phyloP scores from a whole-genome alignment of 2,329 filamentous ascomycete species.

The Macroventuria anomochaeta region DNA sequence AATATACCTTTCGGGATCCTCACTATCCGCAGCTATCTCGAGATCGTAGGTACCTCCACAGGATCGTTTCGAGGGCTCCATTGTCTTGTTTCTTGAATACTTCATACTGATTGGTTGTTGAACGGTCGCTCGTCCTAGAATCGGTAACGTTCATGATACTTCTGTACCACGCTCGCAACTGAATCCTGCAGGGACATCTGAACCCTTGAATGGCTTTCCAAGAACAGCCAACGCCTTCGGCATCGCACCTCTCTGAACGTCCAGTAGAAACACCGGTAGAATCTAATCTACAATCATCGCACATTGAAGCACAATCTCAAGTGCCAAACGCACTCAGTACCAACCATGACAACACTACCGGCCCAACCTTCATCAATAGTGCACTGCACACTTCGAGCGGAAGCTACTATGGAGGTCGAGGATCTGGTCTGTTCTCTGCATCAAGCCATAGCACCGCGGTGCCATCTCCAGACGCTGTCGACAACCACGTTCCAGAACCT shows the following conservation, averaged over 20 bases:
- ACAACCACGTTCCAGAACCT: background rate
- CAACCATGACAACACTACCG: background rate
- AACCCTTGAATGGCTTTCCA: conserved; percentile 33
- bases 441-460: conserved; percentile 24
- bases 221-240: conserved; percentile 39
- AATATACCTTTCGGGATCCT: background rate
- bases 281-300: conserved; percentile 31
- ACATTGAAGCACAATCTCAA: conserved; percentile 25
- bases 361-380: conserved; percentile 27
- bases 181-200: conserved; percentile 6
- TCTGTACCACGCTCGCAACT: background rate
- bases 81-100: background rate
- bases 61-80: background rate
- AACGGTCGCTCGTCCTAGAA: background rate
- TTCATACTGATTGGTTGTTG: background rate
- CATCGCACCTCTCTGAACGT: conserved; percentile 43
- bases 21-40: background rate
- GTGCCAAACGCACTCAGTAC: conserved; percentile 9
- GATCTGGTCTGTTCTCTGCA: conserved; percentile 15
- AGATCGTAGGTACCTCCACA: background rate
- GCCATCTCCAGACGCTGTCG: conserved; percentile 7
- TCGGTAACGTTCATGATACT: background rate
- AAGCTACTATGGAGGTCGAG: conserved; percentile 20
- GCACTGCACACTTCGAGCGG: conserved; percentile 27
- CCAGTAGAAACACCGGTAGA: conserved; percentile 47